Conservation (phyloP, 805 yeast species). For the Sugiyamaella qingdaonensis region DNA sequence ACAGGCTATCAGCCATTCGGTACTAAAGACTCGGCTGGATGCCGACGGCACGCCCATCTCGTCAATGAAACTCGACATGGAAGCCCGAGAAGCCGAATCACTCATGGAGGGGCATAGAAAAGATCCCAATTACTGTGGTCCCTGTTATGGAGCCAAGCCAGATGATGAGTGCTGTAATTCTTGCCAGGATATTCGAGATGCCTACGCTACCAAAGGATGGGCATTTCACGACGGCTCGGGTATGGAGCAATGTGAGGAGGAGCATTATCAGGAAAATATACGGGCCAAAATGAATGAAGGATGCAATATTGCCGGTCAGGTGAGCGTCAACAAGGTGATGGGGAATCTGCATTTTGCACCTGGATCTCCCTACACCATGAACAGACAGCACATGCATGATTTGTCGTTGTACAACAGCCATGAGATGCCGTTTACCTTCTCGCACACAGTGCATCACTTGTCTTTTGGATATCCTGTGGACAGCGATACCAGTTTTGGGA, state of each 20-base stretch:
- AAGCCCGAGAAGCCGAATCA: slow-evolving; percentile 23
- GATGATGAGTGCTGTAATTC: slow-evolving; percentile 72
- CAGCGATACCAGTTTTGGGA: slow-evolving; percentile 43
- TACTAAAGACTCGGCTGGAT: slow-evolving; percentile 63
- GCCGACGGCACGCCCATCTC: slow-evolving; percentile 46
- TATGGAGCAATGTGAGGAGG: slow-evolving; percentile 85
- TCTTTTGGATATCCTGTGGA: slow-evolving; percentile 66
- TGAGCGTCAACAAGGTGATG: slow-evolving; percentile 75
- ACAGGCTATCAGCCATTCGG: slow-evolving; percentile 67
- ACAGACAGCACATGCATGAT: slow-evolving; percentile 74
- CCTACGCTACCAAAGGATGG: slow-evolving; percentile 78
- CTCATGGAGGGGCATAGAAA: slow-evolving; percentile 24
- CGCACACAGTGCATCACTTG: slow-evolving; percentile 73
- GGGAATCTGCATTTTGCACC: slow-evolving; percentile 97
- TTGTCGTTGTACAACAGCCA: slow-evolving; percentile 61
- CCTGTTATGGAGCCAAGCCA: slow-evolving; percentile 80
- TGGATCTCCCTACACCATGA: slow-evolving; percentile 63
- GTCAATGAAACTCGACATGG: slow-evolving; percentile 36
- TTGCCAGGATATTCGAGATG: slow-evolving; percentile 74
- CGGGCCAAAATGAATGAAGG: slow-evolving; percentile 69
- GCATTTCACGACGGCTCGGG: slow-evolving; percentile 84
- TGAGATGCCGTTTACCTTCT: slow-evolving; percentile 59
- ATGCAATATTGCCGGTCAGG: slow-evolving; percentile 77
- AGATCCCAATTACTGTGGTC: slow-evolving; percentile 65
- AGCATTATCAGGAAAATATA: slow-evolving; percentile 71